Base-by-base conservation (phyloP, 371 early-diverging fungal genomes). In the Coemansia sp. region DNA sequence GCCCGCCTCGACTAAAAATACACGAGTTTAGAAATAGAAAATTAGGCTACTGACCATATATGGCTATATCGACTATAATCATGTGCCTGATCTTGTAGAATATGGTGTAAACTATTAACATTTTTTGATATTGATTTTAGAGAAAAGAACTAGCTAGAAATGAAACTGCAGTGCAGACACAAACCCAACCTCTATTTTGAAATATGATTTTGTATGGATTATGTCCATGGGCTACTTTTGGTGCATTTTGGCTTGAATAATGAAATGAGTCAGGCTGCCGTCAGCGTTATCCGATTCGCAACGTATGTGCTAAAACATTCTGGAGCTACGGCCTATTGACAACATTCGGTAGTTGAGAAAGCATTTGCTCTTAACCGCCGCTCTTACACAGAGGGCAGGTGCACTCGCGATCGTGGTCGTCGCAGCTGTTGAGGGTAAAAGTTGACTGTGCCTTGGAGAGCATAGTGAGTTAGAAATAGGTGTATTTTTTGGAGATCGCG, bases 391-490 rank as follows among this genome's bases (percentile, higher is more conserved):
- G 66, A 2, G 51, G 59, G 39, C 66, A 66, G 12, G 60, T 52
- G 59, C 66, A 66, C 30, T 66, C 66, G 53, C 66, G 66, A 42
- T 59, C 66, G 42, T 30, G 21, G 52, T 59, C 50, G 52, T 59
- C 42, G 12, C 23, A 20, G 25, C 23, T 25, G 14, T 20, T 12
- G 52, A 66, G 53, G 40, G 47, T 40, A 42, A 66, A 20, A 7
- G 37, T 20, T 25, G 59, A 59, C 23, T 50, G 25, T 14, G 52
- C 26, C 40, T 50, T 58, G 59, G 65, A 40, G 25, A 51, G n/a
- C 66, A 66, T 66, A 25, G 26, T 50, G n/a, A 18, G 33, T 30
- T 30, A 26, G 23, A 20, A 20, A 26, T 26, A 26, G 44, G 8
- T 56, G 37, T 28, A 54, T 33, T 42, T 25, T 59, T 59, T 23